Base-by-base conservation (phyloP, 352 stramenopile species). In the Pythium brassicae region DNA sequence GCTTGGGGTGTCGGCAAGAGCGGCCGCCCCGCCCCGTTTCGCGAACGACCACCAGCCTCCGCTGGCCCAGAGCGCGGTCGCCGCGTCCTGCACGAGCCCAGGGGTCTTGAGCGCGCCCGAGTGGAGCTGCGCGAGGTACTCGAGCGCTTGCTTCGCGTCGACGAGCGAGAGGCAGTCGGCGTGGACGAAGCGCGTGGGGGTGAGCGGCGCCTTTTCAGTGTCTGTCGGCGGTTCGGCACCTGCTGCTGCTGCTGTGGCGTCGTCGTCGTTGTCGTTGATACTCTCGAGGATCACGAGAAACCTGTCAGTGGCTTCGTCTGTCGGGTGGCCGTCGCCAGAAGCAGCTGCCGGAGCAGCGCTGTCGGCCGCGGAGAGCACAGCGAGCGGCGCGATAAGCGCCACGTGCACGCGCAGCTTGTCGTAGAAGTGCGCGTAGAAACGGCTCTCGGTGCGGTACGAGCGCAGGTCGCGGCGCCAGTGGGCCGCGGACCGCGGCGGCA, bases 221-320 rank as follows among this genome's bases (percentile, higher is more conserved):
- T 12, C 14, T 23, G 22, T 23, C 0, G 6, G 22, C 14, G 8
- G 15, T 14, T 22, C 37, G 37, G 19, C 1, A 43, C 14, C 37
- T 19, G 37, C 32, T 37, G 32, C 1, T 37, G 35, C 12, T 42
- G 17, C 11, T 17, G 42, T 12, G 20, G 5, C 20, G 42, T 47
- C 20, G n/a, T 47, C 20, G n/a, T 27, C n/a, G n/a, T 27, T 14
- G 20, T 19, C 10, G 34, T 42, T 57, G 4, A 86, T 45, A 37
- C 74, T 78, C 27, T 87, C 69, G 25, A 90, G 61, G 35, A 89
- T 53, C 26, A 87, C 44, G 49, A 89, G 42, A 45, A 83, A 89
- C 26, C 69, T 66, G 56, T 83, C 70, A 11, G 51, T 52, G 17
- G 62, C 50, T 39, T 74, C 59, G 20, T 53, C 32, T 37, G 2